Base-by-base conservation (phyloP, 352 stramenopile genomes). In the Thraustochytrium striatum region DNA sequence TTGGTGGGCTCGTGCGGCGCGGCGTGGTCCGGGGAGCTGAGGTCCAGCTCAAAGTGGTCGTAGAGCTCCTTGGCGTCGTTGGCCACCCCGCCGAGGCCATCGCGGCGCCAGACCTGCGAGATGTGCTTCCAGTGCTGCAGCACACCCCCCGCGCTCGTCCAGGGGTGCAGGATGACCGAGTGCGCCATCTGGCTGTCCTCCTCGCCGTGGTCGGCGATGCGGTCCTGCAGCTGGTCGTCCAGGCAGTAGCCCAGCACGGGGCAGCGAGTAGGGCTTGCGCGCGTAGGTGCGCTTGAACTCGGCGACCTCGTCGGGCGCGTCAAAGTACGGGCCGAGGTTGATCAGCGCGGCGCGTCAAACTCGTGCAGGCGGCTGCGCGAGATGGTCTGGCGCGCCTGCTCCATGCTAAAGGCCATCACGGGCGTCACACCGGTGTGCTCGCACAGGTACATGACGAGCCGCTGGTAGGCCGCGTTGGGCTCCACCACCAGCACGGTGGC, bases 261-360 rank as follows among this genome's bases (percentile, higher is more conserved):
- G 39, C n/a, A 72, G 11, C 44, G 65, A 43, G 65, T 61, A 75
- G 5, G 65, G 65, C 44, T 58, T 32, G 5, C 9, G 3, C 33
- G 30, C 25, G 38, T 82, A 69, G 21, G 73, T 83, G 21, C 78
- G 57, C 53, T 83, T 80, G 53, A 83, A 84, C 52, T 81, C 59
- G 13, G 43, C 25, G 59, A 78, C 36, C 33, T 50, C 3, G 44
- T 61, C 62, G n/a, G 21, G 28, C 41, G 35, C 1, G 33, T 81
- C 39, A 25, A 75, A 75, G 65, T 75, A 43, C 11, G 21, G 2
- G 19, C 9, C 36, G n/a, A 75, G 65, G 65, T 41, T 75, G 3
- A 75, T 32, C n/a, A 75, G 65, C 2, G 68, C 52, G 19, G 41
- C 28, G 2, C n/a, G n/a, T 70, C 70, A 9, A 70, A 70, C 2